Evolutionary conservation across 805 yeast species (phyloP), one percentile per base, ranked within the genome.

Genomic region (Torulaspora delbrueckii): DNA sequence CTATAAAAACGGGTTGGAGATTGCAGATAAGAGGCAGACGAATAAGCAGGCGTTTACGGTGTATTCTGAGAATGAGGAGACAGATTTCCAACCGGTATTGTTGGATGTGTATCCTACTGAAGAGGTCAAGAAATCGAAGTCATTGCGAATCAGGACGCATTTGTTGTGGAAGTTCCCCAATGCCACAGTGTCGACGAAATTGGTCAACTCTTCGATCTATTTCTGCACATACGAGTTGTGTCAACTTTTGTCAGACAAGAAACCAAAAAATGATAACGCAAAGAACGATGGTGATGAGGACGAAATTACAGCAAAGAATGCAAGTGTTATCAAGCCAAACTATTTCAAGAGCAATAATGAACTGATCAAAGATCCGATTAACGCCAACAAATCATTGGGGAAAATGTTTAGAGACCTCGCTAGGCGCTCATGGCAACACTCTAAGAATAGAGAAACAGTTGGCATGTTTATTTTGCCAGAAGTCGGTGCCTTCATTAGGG

Each of bases 371-470:
- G 63, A 63, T 38, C 55, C 59, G 13, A 57, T 62, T 8, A 58
- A 56, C 38, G 57, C 59, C 19, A 68, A 68, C 47, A 74, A 79
- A 52, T 74, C 88, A 4, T 67, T 81, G 30, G 75, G 76, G 18
- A 85, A 85, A 59, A 73, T 90, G 19, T 76, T 89, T 34, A 78
- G 98, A 59, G 96, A 89, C 59, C 67, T 91, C 47, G 95, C 95
- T 3, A 78, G 98, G 65, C 78, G 95, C 52, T 83, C 96, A 1
- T 93, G 99, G 99, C 78, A 77, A 56, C 96, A 89, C 61, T 72
- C 84, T 0, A 56, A 59, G 5, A 60, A 66, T 8, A 72, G 73
- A 51, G 86, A 81, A 45, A 76, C 82, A 0, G 76, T 93, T 13
- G 84, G 84, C 3, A 71, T 91, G 55, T 76, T 84, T 51, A 75